Evolutionary conservation across 2,329 filamentous ascomycete species (phyloP).

Genomic region (Fusarium graminum): DNA sequence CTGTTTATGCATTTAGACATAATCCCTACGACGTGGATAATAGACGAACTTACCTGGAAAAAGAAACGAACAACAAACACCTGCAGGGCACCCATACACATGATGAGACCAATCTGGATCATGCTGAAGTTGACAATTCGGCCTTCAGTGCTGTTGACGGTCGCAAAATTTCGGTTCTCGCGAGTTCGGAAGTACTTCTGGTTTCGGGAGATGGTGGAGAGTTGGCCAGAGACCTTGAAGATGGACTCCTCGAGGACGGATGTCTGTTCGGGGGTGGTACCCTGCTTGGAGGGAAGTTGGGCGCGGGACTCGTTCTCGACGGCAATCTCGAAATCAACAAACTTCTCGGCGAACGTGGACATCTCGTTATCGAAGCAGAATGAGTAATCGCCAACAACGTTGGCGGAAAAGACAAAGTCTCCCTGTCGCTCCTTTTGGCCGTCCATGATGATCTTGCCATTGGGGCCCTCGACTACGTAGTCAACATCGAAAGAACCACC

Average conservation of each 20-base stretch:
- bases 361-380: constrained; percentile 99
- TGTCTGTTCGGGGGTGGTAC: constrained; percentile 89
- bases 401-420: constrained; percentile 97
- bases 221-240: constrained; percentile 91
- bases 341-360: constrained; percentile 97
- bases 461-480: constrained; percentile 87
- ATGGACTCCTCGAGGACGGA: constrained; percentile 91
- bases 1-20: constrained; percentile 53
- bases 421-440: constrained; percentile 94
- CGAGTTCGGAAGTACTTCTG: constrained; percentile 99
- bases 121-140: constrained; percentile 98
- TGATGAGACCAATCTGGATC: constrained; percentile 90
- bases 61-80: constrained; percentile 99
- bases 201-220: constrained; percentile 95
- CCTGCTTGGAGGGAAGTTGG: constrained; percentile 87
- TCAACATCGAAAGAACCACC: constrained; percentile 98
- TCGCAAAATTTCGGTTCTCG: constrained; percentile 99
- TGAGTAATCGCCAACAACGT: constrained; percentile 86
- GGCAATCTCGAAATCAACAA: constrained; percentile 97
- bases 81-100: constrained; percentile 95
- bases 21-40: not conserved
- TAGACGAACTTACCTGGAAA: constrained; percentile 78
- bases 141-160: constrained; percentile 93
- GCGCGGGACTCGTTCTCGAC: constrained; percentile 92
- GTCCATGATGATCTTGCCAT: constrained; percentile 83